Base-by-base conservation (phyloP, 306 rosid genomes). In the Carpinus fangiana region DNA sequence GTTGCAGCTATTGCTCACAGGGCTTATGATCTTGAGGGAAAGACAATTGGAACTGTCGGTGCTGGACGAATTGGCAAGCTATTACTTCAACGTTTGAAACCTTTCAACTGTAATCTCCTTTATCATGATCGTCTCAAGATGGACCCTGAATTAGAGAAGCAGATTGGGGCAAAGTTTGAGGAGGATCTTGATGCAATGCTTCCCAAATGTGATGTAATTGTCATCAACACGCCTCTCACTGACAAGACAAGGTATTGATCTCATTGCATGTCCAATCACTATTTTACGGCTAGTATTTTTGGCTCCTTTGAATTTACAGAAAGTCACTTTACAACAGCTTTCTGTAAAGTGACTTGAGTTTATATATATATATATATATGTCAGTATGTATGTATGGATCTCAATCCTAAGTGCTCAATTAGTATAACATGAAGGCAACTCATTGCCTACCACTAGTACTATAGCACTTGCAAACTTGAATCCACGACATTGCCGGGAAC, bases 181-280 rank as follows among this genome's bases (percentile, higher is more conserved):
- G 98, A 92, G 85, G 97, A 95, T 53, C 89, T 95, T 61, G 98
- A 95, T 81, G 89, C 90, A n/a, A 89, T 95, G 98, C 92, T 95
- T 84, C 98, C 96, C 4, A 95, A 95, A 80, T 95, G 98, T 65
- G 98, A 95, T 31, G 82, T 95, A 3, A 65, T 95, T 83, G 98
- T 95, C 72, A 84, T 95, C 86, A 95, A 95, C 89, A 95, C 68
- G 0, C 98, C 98, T 68, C 96, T 92, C 41, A 95, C 98, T 47
- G 97, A 91, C 8, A 88, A 95, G 84, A 95, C 98, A 67, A 87
- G 93, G 98, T 92, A 88, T 41, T 41, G 8, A 41, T 6, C 5
- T 41, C 45, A 41, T 41, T 41, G 8, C 45, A 5, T 41, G 45
- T 41, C 45, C 45, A 41, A 41, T 41, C 45, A 41, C 36, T 26